These are phyloP conservation scores for Trichoderma sp. DNA, from an alignment of 2,329 filamentous ascomycete genomes.

Conservation along the genomic window DNA sequence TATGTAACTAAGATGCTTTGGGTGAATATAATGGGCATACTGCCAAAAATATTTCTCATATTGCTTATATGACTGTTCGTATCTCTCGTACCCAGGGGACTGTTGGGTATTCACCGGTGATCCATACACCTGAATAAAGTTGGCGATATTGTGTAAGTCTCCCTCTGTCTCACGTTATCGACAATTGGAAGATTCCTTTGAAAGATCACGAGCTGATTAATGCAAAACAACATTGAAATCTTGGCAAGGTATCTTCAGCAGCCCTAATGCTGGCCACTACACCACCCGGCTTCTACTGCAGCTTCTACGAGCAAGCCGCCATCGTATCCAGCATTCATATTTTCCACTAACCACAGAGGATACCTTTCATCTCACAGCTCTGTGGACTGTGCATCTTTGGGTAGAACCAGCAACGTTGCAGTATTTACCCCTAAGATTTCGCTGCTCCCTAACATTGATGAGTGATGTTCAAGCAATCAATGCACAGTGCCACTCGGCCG, in stretches of 20 bases:
- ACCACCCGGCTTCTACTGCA: background rate
- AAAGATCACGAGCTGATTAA: background rate
- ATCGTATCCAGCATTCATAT: background rate
- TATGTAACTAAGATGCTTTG: no score
- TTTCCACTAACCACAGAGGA: background rate
- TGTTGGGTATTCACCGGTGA: background rate
- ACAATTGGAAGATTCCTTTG: no score
- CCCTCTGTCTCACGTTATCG: background rate
- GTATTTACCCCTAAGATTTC: background rate
- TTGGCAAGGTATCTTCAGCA: background rate
- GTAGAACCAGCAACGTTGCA: background rate
- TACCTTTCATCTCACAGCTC: background rate
- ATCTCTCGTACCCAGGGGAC: no score
- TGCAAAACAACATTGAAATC: background rate
- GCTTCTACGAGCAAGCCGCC: background rate
- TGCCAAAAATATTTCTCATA: no score
- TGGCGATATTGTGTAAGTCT: background rate
- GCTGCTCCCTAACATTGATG: background rate
- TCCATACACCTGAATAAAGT: background rate
- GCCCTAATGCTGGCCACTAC: background rate
- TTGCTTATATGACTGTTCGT: no score
- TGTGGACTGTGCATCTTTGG: background rate
- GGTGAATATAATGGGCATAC: no score
- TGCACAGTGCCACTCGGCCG: background rate
- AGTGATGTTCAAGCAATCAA: background rate